Conservation (phyloP, 306 rosid species). For the Calophaca sinica region DNA sequence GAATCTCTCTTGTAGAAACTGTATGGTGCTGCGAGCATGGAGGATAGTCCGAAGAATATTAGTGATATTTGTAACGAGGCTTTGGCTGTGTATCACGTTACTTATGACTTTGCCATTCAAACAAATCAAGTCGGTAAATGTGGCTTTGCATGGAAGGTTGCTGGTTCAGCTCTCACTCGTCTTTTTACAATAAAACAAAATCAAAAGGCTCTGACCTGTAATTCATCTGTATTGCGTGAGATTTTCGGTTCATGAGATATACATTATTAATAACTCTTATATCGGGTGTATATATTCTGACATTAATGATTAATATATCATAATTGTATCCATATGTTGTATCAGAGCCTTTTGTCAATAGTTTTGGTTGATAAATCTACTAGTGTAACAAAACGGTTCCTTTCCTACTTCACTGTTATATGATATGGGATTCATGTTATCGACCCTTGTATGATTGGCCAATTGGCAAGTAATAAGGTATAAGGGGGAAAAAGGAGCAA, state of each 20-base stretch:
- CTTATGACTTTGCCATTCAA: slow-evolving; percentile 56
- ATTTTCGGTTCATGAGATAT: slow-evolving; percentile 34
- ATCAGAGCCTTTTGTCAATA: too few relatives aligned
- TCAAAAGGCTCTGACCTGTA: slow-evolving; percentile 39
- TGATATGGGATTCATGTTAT: too few relatives aligned
- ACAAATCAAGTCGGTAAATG: not conserved
- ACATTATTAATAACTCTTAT: not conserved
- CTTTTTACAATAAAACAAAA: slow-evolving; percentile 42
- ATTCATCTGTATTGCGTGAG: slow-evolving; percentile 61
- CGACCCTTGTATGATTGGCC: too few relatives aligned
- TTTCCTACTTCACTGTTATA: too few relatives aligned
- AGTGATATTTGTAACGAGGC: slow-evolving; percentile 65
- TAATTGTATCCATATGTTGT: not conserved
- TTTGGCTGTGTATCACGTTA: slow-evolving; percentile 61
- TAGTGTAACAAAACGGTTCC: too few relatives aligned
- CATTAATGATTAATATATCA: not conserved
- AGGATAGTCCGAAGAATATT: slow-evolving; percentile 48
- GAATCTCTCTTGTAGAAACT: slow-evolving; percentile 49
- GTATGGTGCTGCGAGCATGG: slow-evolving; percentile 56
- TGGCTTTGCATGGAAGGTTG: slow-evolving; percentile 73
- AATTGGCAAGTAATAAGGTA: too few relatives aligned
- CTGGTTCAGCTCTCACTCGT: slow-evolving; percentile 61
- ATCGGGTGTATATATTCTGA: not conserved
- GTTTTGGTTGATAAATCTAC: too few relatives aligned
- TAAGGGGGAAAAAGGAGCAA: too few relatives aligned